phyloP scores from a whole-genome alignment of 2,329 filamentous ascomycete species.

The Alternaria hordeiaustralica region DNA sequence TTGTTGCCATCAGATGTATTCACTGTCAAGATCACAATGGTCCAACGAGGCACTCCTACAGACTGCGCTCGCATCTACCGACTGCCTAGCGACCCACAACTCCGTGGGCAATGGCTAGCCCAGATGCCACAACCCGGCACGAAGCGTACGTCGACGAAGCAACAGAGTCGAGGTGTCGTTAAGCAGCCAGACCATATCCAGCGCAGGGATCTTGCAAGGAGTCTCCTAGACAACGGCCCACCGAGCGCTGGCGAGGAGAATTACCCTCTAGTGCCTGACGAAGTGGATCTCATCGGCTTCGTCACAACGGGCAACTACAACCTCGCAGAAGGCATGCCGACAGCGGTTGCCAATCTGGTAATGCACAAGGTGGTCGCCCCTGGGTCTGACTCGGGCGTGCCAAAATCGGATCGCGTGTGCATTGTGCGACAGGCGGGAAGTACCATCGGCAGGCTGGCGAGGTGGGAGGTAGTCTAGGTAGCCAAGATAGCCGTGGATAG shows the following conservation, averaged over 20 bases:
- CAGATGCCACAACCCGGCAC: slow-evolving; percentile 53
- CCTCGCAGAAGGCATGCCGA: slow-evolving; percentile 75
- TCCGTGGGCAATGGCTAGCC: slow-evolving; percentile 76
- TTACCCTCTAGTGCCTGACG: slow-evolving; percentile 73
- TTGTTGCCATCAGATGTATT: slow-evolving; percentile 49
- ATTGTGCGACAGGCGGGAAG: slow-evolving; percentile 84
- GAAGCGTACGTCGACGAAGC: slow-evolving; percentile 17
- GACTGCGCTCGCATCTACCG: slow-evolving; percentile 85
- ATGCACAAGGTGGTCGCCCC: slow-evolving; percentile 62
- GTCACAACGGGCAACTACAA: slow-evolving; percentile 87
- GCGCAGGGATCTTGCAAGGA: slow-evolving; percentile 33
- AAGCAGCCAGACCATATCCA: slow-evolving; percentile 29
- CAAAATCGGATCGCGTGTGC: slow-evolving; percentile 62
- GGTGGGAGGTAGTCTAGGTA: slow-evolving; percentile 71
- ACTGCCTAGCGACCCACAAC: slow-evolving; percentile 66
- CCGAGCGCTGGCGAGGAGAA: slow-evolving; percentile 41
- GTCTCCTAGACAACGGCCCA: slow-evolving; percentile 24
- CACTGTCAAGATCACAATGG: slow-evolving; percentile 70
- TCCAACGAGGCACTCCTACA: slow-evolving; percentile 72
- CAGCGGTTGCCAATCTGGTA: slow-evolving; percentile 75
- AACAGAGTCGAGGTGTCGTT: slow-evolving; percentile 8
- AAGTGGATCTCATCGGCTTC: slow-evolving; percentile 83
- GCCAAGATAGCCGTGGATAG: background rate
- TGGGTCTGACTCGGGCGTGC: slow-evolving; percentile 36
- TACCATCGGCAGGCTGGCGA: slow-evolving; percentile 76